Conservation (phyloP, 306 rosid species). For the Alnus rubra region DNA sequence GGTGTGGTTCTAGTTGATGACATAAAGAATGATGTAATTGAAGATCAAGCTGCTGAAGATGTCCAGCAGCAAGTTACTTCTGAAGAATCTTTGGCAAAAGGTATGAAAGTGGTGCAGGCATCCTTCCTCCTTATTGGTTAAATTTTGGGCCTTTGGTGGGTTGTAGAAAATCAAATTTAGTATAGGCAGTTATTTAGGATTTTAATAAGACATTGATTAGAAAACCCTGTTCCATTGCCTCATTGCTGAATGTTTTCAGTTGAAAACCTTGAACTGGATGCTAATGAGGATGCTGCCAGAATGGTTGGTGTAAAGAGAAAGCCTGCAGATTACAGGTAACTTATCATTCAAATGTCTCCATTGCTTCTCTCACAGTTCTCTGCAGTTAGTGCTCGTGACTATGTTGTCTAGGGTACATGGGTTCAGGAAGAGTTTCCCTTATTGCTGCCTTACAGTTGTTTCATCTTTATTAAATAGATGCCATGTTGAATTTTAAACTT, state of each 20-base stretch:
- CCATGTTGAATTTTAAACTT: neutral
- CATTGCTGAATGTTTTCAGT: constrained; percentile 53
- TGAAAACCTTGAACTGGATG: constrained; percentile 44
- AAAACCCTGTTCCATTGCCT: constrained; percentile 20
- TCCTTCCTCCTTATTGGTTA: constrained; percentile 10
- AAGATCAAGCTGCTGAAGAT: constrained; percentile 47
- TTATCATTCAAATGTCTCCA: constrained; percentile 31
- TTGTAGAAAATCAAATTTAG: constrained; percentile 16
- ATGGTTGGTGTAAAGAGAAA: constrained; percentile 67
- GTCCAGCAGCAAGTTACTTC: constrained; percentile 35
- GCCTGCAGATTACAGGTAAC: constrained; percentile 59
- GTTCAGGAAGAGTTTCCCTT: neutral
- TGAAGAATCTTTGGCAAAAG: constrained; percentile 35
- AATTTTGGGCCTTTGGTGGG: constrained; percentile 16
- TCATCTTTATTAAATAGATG: neutral
- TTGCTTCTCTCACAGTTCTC: constrained; percentile 20
- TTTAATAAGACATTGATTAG: neutral
- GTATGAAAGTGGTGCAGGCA: constrained; percentile 40
- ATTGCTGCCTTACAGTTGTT: neutral
- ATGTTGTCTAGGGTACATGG: constrained; percentile 6
- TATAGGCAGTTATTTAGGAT: constrained; percentile 5
- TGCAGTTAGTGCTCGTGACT: constrained; percentile 28
- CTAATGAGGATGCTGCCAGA: constrained; percentile 40
- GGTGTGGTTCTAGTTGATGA: constrained; percentile 50
- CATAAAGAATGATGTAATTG: constrained; percentile 33